Evolutionary conservation across 2,329 filamentous ascomycete genomes (phyloP).

Genomic region (Microascus cirrosus): DNA sequence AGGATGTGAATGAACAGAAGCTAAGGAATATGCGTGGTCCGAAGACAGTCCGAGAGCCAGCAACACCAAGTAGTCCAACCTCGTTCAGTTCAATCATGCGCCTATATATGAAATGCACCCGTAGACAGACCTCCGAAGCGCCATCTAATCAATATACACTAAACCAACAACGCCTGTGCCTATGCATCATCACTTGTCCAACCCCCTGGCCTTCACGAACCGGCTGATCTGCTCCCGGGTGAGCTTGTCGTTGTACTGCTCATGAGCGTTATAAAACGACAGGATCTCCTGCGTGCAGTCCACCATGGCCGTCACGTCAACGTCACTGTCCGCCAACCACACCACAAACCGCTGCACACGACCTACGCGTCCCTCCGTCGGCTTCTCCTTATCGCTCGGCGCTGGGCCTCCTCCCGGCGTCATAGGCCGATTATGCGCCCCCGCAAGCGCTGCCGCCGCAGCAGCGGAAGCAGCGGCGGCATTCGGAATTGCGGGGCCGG

Average conservation of each 20-base stretch:
- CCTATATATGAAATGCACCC: neutral
- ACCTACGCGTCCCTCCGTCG: conserved; percentile 8
- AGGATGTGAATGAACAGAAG: no score
- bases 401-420: conserved; percentile 6
- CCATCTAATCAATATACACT: neutral
- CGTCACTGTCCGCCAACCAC: conserved; percentile 77
- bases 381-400: conserved; percentile 28
- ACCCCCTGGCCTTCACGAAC: conserved; percentile 45
- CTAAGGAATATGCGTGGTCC: no score
- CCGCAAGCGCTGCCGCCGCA: conserved; percentile 35
- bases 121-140: neutral
- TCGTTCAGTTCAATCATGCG: neutral
- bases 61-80: no score
- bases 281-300: conserved; percentile 89
- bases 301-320: conserved; percentile 76
- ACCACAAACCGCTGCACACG: conserved; percentile 54
- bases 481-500: conserved; percentile 8
- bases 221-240: conserved; percentile 47
- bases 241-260: conserved; percentile 49
- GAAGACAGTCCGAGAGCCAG: no score
- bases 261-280: conserved; percentile 67
- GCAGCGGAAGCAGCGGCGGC: conserved; percentile 33
- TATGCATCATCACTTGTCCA: conserved; percentile 34
- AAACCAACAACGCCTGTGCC: neutral
- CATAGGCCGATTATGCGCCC: conserved; percentile 24